phyloP scores from a whole-genome alignment of 1,284 basidiomycete species.

The Cryptococcus sp. region DNA sequence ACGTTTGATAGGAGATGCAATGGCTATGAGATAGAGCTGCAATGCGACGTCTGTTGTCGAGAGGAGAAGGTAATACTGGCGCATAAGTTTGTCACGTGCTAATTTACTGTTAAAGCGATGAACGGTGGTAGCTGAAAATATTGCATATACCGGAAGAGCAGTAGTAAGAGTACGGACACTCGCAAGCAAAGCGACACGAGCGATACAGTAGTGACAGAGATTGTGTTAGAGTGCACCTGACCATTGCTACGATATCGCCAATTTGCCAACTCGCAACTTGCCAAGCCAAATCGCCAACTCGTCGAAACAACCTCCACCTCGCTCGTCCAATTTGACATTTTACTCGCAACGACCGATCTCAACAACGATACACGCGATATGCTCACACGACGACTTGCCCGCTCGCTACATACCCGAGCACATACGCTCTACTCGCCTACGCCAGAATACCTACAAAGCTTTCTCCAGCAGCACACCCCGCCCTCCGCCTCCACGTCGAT shows the following conservation, averaged over 20 bases:
- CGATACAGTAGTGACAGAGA: too few relatives aligned
- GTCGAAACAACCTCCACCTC: conserved; percentile 2
- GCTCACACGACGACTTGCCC: neutral
- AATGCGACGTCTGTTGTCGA: too few relatives aligned
- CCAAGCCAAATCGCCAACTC: neutral
- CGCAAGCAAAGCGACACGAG: too few relatives aligned
- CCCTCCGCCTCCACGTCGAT: conserved; percentile 16
- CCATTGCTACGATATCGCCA: neutral
- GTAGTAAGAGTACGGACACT: too few relatives aligned
- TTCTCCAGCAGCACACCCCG: conserved; percentile 11
- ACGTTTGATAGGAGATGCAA: too few relatives aligned
- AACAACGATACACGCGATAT: neutral
- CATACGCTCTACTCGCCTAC: conserved; percentile 38
- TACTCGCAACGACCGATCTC: neutral
- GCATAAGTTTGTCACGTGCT: too few relatives aligned
- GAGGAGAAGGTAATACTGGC: too few relatives aligned
- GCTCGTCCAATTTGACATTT: neutral
- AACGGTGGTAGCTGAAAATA: too few relatives aligned
- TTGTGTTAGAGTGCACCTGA: too few relatives aligned
- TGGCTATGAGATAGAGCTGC: too few relatives aligned
- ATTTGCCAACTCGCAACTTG: neutral
- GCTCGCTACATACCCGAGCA: conserved; percentile 13
- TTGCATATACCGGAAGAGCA: too few relatives aligned
- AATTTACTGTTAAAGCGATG: too few relatives aligned
- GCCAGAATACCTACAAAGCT: conserved; percentile 12